These are phyloP conservation scores for Phialocephala subalpina DNA, from an alignment of 2,329 filamentous ascomycete species.

Conservation along the genomic window DNA sequence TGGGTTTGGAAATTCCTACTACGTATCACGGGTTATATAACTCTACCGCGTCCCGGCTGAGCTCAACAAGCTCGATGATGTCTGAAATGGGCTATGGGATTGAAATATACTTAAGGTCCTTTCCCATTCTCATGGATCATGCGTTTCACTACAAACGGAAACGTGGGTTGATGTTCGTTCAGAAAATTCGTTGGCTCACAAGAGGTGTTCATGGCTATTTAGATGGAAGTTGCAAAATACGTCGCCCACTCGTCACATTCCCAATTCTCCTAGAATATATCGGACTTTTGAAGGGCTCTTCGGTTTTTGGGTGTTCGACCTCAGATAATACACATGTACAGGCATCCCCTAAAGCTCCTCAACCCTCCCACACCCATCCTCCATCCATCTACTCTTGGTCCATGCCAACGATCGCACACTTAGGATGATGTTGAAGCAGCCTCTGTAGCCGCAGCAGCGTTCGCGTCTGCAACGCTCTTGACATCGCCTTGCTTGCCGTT, in stretches of 20 bases:
- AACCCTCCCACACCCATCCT: conserved; percentile 12
- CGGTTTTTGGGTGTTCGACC: conserved; percentile 30
- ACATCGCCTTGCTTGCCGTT: conserved; percentile 94
- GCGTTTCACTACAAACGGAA: too few relatives aligned
- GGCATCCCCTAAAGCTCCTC: conserved; percentile 19
- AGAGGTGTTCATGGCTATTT: neutral
- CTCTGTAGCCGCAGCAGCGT: conserved; percentile 49
- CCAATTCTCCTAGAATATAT: neutral
- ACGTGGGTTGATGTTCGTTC: too few relatives aligned
- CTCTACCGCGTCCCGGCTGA: too few relatives aligned
- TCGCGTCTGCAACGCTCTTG: conserved; percentile 73
- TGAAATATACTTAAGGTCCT: too few relatives aligned
- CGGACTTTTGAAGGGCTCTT: conserved; percentile 15
- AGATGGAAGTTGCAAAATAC: neutral
- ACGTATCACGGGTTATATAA: too few relatives aligned
- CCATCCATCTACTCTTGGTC: conserved; percentile 15
- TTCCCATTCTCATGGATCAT: too few relatives aligned
- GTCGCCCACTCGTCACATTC: neutral
- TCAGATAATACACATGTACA: conserved; percentile 44
- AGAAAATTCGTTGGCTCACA: neutral
- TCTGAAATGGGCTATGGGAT: too few relatives aligned
- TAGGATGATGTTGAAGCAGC: conserved; percentile 27
- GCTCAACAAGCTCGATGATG: too few relatives aligned
- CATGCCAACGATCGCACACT: conserved; percentile 3
- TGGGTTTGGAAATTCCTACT: too few relatives aligned